Conservation (phyloP, 108 stramenopile species). For the Conticribra weissflogii region DNA sequence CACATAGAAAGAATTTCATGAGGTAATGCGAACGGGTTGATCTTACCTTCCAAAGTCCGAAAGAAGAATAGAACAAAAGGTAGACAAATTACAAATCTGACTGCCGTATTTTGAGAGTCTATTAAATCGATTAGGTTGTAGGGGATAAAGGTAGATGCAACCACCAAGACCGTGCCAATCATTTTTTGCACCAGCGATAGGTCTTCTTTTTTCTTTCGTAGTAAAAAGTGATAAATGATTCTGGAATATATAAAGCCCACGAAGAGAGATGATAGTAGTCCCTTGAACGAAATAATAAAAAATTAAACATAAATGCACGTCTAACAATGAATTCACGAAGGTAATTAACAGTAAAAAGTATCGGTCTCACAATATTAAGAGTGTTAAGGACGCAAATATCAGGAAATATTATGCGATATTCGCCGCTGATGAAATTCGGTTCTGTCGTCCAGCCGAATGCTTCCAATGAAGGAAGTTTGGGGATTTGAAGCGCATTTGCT, state of each 20-base stretch:
- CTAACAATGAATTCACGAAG: not conserved
- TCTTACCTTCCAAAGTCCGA: slow-evolving; percentile 14
- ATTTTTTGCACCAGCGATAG: slow-evolving; percentile 6
- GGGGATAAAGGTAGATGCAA: slow-evolving; percentile 3
- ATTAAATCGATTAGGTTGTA: slow-evolving; percentile 16
- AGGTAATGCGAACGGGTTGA: not conserved
- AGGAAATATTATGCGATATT: slow-evolving; percentile 18
- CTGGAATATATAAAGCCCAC: slow-evolving; percentile 19
- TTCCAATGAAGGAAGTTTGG: slow-evolving; percentile 1
- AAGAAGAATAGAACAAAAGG: slow-evolving; percentile 39
- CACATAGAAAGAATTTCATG: not conserved
- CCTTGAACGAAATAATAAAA: not conserved
- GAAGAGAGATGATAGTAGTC: not conserved
- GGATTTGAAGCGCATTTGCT: not conserved
- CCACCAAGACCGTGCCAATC: slow-evolving; percentile 17
- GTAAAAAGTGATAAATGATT: slow-evolving; percentile 11
- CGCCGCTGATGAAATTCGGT: slow-evolving; percentile 12
- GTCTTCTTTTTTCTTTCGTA: slow-evolving; percentile 1
- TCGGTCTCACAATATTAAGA: not conserved
- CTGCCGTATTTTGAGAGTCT: slow-evolving; percentile 26
- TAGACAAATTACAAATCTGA: slow-evolving; percentile 25
- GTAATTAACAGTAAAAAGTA: not conserved
- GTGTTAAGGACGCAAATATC: not conserved
- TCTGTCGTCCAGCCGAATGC: not conserved
- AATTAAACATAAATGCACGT: not conserved